A percentile compares a stretch with the other conserved stretches of the same genome.
These are phyloP conservation scores for Suaeda aralocaspica DNA, from an alignment of 148 eudicot species.

Conservation along the genomic window DNA sequence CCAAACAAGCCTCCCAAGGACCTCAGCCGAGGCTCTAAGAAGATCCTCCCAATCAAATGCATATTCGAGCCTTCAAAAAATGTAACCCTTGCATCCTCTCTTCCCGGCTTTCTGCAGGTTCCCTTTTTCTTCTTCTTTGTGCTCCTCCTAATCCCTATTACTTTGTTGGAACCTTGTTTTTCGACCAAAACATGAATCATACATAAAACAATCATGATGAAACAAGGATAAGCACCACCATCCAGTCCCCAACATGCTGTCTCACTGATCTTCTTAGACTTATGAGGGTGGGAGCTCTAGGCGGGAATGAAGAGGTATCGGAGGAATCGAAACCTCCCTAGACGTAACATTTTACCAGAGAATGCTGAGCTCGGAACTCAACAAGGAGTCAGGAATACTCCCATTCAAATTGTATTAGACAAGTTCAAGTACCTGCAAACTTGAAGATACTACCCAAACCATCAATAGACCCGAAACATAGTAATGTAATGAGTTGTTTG, in stretches of 20 bases:
- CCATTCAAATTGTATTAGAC: constrained; percentile 65
- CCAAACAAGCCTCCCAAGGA: constrained; percentile 74
- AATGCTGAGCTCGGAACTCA: constrained; percentile 52
- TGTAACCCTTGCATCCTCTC: constrained; percentile 38
- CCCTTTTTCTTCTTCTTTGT: constrained; percentile 28
- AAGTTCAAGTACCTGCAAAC: constrained; percentile 45
- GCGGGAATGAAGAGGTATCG: constrained; percentile 32
- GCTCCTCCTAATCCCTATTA: not conserved
- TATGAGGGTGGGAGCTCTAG: constrained; percentile 28
- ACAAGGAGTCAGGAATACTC: constrained; percentile 47
- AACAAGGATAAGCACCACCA: constrained; percentile 41
- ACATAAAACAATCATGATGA: constrained; percentile 35
- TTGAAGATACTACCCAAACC: no score
- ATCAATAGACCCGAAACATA: constrained; percentile 46
- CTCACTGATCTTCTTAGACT: constrained; percentile 37
- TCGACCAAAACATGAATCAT: constrained; percentile 41
- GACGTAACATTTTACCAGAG: constrained; percentile 47
- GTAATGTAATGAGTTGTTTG: constrained; percentile 59
- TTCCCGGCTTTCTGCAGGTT: constrained; percentile 28
- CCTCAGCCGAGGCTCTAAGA: constrained; percentile 79
- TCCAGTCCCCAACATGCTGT: constrained; percentile 53
- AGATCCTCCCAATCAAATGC: constrained; percentile 76
- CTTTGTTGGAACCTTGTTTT: constrained; percentile 23
- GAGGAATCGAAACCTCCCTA: constrained; percentile 22
- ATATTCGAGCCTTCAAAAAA: constrained; percentile 55